Conservation (phyloP, 441 rosid genomes). For the Erysimum cheiri region DNA sequence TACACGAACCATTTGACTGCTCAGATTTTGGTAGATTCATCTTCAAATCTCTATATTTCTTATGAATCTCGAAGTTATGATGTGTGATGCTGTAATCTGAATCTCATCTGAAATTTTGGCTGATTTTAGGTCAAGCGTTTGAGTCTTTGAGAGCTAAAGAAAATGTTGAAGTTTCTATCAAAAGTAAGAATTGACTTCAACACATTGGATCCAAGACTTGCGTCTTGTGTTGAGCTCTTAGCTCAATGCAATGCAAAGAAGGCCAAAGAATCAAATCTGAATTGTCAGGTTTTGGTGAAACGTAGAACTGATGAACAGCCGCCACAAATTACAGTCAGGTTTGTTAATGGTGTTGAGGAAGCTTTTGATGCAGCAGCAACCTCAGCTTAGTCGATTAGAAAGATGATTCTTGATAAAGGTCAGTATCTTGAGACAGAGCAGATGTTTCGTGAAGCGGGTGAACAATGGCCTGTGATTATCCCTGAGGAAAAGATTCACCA, state of each 20-base stretch:
- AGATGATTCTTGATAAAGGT: constrained; percentile 87
- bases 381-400: constrained; percentile 76
- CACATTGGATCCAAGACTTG: constrained; percentile 75
- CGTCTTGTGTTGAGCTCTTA: constrained; percentile 88
- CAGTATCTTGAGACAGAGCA: constrained; percentile 85
- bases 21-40: constrained; percentile 1
- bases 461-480: constrained; percentile 87
- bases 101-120: no score
- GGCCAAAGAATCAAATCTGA: constrained; percentile 87
- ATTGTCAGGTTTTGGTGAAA: constrained; percentile 81
- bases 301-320: constrained; percentile 88
- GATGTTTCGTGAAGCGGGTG: constrained; percentile 93
- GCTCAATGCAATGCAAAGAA: constrained; percentile 91
- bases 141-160: constrained; percentile 22
- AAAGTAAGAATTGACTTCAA: constrained; percentile 78
- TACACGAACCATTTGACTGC: not conserved
- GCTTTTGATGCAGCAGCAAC: constrained; percentile 76
- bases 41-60: constrained; percentile 8
- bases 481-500: constrained; percentile 77
- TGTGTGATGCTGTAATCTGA: not conserved
- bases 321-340: constrained; percentile 80
- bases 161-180: constrained; percentile 90
- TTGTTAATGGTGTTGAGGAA: constrained; percentile 86
- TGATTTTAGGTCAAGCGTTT: not conserved
- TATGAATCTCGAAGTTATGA: not conserved